phyloP scores from a whole-genome alignment of 73 alveolate species.

The Paramecium octaurelia region DNA sequence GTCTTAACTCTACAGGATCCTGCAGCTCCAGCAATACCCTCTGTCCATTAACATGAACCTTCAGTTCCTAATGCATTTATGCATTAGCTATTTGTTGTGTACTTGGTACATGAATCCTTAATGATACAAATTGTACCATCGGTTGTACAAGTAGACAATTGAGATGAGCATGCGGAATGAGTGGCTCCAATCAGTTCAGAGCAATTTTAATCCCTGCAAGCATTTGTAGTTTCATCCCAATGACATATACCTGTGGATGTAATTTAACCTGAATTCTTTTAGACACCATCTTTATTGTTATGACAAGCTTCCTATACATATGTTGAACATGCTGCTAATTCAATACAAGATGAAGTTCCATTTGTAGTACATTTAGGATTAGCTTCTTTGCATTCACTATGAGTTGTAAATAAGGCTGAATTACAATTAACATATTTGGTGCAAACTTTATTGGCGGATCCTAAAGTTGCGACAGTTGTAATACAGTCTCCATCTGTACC shows the following conservation, averaged over 20 bases:
- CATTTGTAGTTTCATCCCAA: neutral
- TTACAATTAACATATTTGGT: neutral
- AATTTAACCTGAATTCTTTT: neutral
- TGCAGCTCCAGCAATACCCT: neutral
- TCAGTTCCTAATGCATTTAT: neutral
- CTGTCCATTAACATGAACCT: neutral
- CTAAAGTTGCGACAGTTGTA: neutral
- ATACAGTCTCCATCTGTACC: slow-evolving; percentile 23
- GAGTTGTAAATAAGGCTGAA: neutral
- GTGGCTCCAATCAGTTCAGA: neutral
- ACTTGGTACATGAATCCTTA: neutral
- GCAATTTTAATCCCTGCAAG: neutral
- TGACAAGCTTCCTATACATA: neutral
- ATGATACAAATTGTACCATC: neutral
- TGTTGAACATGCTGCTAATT: neutral
- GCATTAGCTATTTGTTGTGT: neutral
- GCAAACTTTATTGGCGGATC: neutral
- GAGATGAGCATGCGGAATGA: neutral
- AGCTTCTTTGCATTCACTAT: neutral
- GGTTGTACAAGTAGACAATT: neutral
- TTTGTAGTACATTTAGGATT: neutral
- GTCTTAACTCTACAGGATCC: neutral
- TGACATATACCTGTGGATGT: neutral
- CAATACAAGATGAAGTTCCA: neutral
- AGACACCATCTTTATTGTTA: neutral